Evolutionary conservation across 345 rosid genomes (phyloP).

Genomic region (Euphorbia pulcherrima): DNA sequence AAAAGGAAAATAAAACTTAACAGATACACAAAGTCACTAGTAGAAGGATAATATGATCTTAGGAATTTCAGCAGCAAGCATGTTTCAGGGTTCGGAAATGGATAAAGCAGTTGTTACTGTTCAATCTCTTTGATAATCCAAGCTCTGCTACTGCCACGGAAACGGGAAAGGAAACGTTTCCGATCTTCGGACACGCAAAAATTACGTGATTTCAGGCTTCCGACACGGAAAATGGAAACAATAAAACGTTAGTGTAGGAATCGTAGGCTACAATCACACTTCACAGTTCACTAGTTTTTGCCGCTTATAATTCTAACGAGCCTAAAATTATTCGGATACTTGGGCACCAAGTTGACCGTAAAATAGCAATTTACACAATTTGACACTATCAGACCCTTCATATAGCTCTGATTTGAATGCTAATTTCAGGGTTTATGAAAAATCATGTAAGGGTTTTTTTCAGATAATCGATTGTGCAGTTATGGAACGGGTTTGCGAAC

Average conservation of each 20-base stretch:
- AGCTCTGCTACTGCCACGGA: not conserved
- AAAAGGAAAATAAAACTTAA: not conserved
- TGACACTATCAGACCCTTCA: slow-evolving; percentile 68
- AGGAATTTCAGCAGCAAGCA: not conserved
- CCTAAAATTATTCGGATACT: slow-evolving; percentile 60
- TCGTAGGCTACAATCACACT: too few species aligned
- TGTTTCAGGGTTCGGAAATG: not conserved
- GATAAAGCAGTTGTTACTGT: not conserved
- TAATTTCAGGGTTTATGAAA: slow-evolving; percentile 16
- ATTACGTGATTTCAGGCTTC: not conserved
- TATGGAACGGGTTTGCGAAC: slow-evolving; percentile 21
- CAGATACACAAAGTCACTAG: not conserved
- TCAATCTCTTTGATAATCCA: too few species aligned
- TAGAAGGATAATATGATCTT: not conserved
- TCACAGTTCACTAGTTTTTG: not conserved
- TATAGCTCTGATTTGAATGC: slow-evolving; percentile 29
- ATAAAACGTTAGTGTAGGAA: too few species aligned
- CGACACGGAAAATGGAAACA: not conserved
- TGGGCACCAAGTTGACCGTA: slow-evolving; percentile 53
- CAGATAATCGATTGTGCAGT: not conserved
- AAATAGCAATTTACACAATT: slow-evolving; percentile 77
- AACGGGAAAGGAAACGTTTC: too few species aligned
- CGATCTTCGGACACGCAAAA: too few species aligned
- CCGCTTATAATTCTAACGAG: slow-evolving; percentile 22
- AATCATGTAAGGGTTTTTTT: not conserved